phyloP scores from a whole-genome alignment of 306 rosid genomes.

The Medicago ruthenica region DNA sequence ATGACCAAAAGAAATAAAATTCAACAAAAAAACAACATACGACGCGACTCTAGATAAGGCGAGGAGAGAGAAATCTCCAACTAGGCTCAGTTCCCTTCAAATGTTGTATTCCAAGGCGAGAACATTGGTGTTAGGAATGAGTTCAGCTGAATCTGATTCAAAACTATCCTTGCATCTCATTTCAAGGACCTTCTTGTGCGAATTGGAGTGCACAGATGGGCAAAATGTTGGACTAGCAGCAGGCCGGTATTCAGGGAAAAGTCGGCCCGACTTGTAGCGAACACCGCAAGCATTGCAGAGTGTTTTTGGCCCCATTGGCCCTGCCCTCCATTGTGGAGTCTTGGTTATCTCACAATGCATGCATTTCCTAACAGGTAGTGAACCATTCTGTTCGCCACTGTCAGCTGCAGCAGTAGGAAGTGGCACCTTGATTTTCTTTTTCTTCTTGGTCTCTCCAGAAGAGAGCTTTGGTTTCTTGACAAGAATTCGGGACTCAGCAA shows the following conservation, averaged over 20 bases:
- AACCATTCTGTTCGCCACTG: conserved; percentile 49
- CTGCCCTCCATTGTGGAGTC: conserved; percentile 99
- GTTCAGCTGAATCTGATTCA: conserved; percentile 51
- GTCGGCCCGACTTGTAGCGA: conserved; percentile 90
- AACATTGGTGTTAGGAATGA: conserved; percentile 83
- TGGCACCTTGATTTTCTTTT: conserved; percentile 61
- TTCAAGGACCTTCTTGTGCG: conserved; percentile 92
- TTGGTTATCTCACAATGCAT: conserved; percentile 97
- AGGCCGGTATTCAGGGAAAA: conserved; percentile 93
- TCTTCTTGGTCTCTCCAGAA: conserved; percentile 55
- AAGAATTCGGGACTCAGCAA: conserved; percentile 71
- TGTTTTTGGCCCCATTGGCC: conserved; percentile 96
- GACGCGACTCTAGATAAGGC: conserved; percentile 49
- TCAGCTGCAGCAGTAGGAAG: conserved; percentile 56
- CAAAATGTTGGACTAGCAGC: conserved; percentile 96
- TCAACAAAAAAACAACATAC: conserved; percentile 56
- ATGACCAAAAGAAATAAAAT: conserved; percentile 66
- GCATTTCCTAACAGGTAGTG: conserved; percentile 80
- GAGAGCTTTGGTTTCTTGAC: conserved; percentile 44
- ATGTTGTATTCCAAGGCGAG: conserved; percentile 77
- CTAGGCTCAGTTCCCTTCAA: conserved; percentile 50
- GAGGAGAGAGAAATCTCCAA: conserved; percentile 36
- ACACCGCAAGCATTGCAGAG: conserved; percentile 98
- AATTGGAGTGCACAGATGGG: conserved; percentile 85
- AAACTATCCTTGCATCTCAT: conserved; percentile 66